Conservation (phyloP, 2,329 filamentous ascomycete genomes). For the Arthrinium phaeospermum region DNA sequence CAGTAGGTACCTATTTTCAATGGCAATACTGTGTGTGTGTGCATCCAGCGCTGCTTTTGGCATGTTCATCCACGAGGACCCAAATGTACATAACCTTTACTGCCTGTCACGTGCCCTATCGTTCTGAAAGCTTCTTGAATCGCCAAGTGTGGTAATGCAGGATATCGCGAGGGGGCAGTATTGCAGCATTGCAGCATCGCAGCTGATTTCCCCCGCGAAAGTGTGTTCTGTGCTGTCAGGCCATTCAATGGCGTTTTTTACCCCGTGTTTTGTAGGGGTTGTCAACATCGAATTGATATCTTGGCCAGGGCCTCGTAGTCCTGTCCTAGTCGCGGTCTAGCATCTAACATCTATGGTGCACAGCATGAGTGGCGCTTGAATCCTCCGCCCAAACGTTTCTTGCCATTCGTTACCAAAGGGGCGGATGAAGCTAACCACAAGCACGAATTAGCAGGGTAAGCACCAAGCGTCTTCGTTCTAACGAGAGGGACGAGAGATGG, state of each 20-base stretch:
- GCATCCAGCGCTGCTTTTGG: slow-evolving; percentile 7
- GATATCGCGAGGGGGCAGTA: not conserved
- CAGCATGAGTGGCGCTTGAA: slow-evolving; percentile 16
- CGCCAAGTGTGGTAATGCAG: slow-evolving; percentile 6
- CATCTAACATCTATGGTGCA: slow-evolving; percentile 5
- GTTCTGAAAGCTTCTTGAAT: slow-evolving; percentile 14
- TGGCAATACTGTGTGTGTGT: not conserved
- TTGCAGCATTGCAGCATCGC: not conserved
- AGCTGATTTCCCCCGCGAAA: not conserved
- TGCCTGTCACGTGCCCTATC: not conserved
- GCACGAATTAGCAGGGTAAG: not conserved
- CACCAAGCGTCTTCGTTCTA: slow-evolving; percentile 15
- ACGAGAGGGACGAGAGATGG: not conserved
- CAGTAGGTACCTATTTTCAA: not conserved
- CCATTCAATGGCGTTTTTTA: not conserved
- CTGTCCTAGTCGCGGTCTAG: not conserved
- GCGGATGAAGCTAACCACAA: slow-evolving; percentile 10
- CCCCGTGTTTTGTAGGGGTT: not conserved
- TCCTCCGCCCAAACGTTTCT: slow-evolving; percentile 9
- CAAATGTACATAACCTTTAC: not conserved
- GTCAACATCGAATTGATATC: not conserved
- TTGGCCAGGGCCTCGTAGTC: not conserved
- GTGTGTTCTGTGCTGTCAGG: not conserved
- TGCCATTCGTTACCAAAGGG: slow-evolving; percentile 16
- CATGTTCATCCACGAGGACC: not conserved